phyloP scores from a whole-genome alignment of 768 basidiomycete species.

The Rhizopogon roseolus region DNA sequence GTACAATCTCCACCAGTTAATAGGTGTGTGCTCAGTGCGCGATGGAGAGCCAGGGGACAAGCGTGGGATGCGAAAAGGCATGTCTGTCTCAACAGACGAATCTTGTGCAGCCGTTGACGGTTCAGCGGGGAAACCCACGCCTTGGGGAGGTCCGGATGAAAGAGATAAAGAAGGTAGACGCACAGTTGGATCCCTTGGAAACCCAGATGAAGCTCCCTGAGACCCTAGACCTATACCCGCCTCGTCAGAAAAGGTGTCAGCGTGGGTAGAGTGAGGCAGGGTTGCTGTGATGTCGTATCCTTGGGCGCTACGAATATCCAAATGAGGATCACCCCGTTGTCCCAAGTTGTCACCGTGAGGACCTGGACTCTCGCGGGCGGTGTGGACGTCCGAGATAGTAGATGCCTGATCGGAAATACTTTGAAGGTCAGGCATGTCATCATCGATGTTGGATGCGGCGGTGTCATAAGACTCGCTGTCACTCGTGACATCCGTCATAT shows the following conservation, averaged over 20 bases:
- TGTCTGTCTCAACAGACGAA: conserved; percentile 8
- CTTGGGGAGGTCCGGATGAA: conserved; percentile 1
- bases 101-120: background rate
- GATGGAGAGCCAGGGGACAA: conserved; percentile 25
- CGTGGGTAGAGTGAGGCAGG: background rate
- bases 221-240: background rate
- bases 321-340: background rate
- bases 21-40: conserved; percentile 33
- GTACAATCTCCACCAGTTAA: conserved; percentile 84
- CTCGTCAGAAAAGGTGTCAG: conserved; percentile 1
- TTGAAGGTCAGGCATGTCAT: conserved; percentile 28
- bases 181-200: background rate
- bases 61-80: conserved; percentile 25
- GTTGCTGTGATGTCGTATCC: background rate
- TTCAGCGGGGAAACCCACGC: background rate
- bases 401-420: conserved; percentile 22
- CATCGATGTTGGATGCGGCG: conserved; percentile 10
- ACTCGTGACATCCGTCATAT: background rate
- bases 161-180: background rate
- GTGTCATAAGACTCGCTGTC: conserved; percentile 3
- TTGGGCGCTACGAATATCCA: background rate
- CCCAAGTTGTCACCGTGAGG: background rate
- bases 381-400: conserved; percentile 22
- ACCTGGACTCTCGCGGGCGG: background rate
- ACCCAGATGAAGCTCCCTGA: background rate